Base-by-base conservation (phyloP, 306 rosid genomes). In the Acacia melanoxylon region DNA sequence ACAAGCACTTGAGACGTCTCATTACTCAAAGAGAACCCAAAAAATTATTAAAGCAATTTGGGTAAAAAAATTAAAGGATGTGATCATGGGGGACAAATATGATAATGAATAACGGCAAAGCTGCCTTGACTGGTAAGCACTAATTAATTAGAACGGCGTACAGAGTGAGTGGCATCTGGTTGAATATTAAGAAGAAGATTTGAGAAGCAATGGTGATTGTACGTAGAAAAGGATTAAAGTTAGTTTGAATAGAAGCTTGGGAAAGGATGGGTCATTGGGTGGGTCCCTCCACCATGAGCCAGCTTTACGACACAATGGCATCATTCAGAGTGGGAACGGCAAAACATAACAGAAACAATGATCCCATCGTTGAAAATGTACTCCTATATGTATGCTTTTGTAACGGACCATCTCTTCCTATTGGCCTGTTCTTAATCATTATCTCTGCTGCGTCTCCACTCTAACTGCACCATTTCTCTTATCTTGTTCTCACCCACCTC, bases 241-340 rank as follows among this genome's bases (percentile, higher is more conserved):
- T 1, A 22, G 65, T 58, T 82, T 70, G 81, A 82, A 78, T 77
- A 33, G 61, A 69, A 59, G 14, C 42, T 35, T 25, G 78, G 74
- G 40, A 68, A 79, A 24, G 71, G 12, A 45, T 11, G 66, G 54
- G 1, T 22, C 6, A 45, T 52, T 54, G 56, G 69, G 7, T 19
- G 73, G 31, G 15, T n/a, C 54, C 35, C 54, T 4, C 54, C 75
- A 41, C 13, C 54, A 44, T 0, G 5, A 22, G 4, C 25, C 9
- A 69, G 19, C 52, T 70, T 70, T 44, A 70, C 19, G 49, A 42
- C 17, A 40, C 10, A 24, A 5, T 63, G 13, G 41, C 77, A 37
- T 40, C 37, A 17, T 40, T 68, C 49, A 2, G 31, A 73, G 63
- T 68, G 61, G 71, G 24, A 67, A 29, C 54, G 42, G 40, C 24